Percentiles rank a stretch among this genome's conserved stretches.
Evolutionary conservation across 1,284 basidiomycete genomes (phyloP).

Genomic region (Ceratobasidium sp.): DNA sequence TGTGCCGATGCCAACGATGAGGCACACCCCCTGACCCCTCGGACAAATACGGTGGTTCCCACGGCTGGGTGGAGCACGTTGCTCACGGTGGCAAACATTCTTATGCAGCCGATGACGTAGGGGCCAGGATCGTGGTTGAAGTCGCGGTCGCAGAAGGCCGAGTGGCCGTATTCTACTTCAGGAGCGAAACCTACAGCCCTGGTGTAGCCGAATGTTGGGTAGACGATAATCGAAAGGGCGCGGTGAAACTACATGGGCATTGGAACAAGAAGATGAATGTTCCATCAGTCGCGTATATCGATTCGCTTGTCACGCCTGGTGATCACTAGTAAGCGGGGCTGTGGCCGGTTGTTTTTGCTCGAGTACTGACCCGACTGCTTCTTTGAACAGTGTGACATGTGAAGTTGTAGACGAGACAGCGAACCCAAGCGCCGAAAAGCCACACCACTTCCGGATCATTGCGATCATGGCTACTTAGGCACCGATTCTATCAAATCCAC

Average conservation of each 20-base stretch:
- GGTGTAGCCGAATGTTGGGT: constrained; percentile 42
- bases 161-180: constrained; percentile 41
- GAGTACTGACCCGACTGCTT: constrained; percentile 3
- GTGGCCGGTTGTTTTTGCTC: not conserved
- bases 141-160: constrained; percentile 39
- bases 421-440: constrained; percentile 38
- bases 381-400: constrained; percentile 39
- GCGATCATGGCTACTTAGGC: constrained; percentile 41
- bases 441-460: constrained; percentile 40
- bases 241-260: constrained; percentile 39
- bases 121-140: constrained; percentile 37
- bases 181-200: constrained; percentile 37
- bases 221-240: constrained; percentile 40
- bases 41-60: constrained; percentile 31
- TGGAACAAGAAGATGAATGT: constrained; percentile 41
- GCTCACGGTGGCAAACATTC: constrained; percentile 39
- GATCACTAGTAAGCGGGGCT: constrained; percentile 39
- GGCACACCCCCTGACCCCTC: constrained; percentile 37
- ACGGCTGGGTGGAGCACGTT: constrained; percentile 36
- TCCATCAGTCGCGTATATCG: constrained; percentile 39
- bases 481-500: not conserved
- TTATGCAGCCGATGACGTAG: constrained; percentile 36
- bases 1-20: constrained; percentile 41
- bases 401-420: constrained; percentile 37
- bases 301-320: constrained; percentile 38